Conservation (phyloP, 192 early-diverging fungal species). For the Coemansia sp. region DNA sequence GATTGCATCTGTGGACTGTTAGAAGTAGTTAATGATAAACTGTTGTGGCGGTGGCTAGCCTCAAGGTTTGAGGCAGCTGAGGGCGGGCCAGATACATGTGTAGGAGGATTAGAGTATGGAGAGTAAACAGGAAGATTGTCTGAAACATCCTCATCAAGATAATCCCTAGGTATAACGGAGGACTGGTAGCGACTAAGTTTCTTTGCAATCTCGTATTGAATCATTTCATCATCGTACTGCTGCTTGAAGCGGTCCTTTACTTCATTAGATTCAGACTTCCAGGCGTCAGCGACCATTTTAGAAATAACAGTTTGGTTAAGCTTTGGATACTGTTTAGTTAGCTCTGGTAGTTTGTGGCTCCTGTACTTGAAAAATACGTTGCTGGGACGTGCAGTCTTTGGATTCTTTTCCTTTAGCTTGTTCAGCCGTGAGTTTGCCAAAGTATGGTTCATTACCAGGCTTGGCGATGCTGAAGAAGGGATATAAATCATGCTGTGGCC, state of each 20-base stretch:
- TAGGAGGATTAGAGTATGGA: neutral
- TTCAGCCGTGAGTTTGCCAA: neutral
- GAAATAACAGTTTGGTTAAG: slow-evolving; percentile 58
- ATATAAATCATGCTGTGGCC: slow-evolving; percentile 48
- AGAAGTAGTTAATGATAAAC: neutral
- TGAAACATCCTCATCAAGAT: neutral
- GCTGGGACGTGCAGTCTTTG: slow-evolving; percentile 37
- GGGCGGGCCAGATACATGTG: neutral
- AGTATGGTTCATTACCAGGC: slow-evolving; percentile 7
- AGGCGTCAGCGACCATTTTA: slow-evolving; percentile 55
- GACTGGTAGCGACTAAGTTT: slow-evolving; percentile 19
- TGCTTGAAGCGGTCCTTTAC: slow-evolving; percentile 49
- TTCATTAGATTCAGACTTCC: slow-evolving; percentile 44
- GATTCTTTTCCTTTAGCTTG: slow-evolving; percentile 1
- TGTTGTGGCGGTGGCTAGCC: neutral
- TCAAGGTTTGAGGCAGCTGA: neutral
- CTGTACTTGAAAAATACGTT: slow-evolving; percentile 62
- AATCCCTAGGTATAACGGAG: neutral
- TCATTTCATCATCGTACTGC: slow-evolving; percentile 49
- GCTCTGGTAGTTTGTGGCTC: slow-evolving; percentile 46
- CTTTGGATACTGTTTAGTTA: slow-evolving; percentile 43
- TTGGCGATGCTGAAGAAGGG: slow-evolving; percentile 18
- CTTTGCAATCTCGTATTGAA: slow-evolving; percentile 51
- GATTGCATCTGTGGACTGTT: neutral
- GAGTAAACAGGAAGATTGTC: neutral